Percentiles rank a stretch among this genome's conserved stretches.
Conservation (phyloP, 164 flowering plant species). For the Buxus sempervirens region DNA sequence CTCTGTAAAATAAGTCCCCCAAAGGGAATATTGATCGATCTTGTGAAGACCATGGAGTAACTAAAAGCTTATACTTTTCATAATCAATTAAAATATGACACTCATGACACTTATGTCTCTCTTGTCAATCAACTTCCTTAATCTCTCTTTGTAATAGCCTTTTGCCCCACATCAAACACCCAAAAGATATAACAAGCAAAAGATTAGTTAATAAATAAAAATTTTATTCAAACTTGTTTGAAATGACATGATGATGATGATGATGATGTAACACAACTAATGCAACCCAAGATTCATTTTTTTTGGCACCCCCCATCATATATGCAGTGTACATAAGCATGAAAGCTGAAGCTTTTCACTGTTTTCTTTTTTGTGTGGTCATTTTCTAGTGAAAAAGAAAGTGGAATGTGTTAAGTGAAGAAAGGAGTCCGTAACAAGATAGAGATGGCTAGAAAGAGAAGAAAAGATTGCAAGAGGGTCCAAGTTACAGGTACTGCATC, state of each 20-base stretch:
- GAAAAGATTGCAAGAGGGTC: too few species aligned
- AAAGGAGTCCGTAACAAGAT: not conserved
- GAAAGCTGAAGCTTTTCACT: conserved; percentile 8
- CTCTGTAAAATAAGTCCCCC: too few species aligned
- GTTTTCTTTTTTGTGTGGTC: conserved; percentile 2
- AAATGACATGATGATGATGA: too few species aligned
- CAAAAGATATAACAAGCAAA: not conserved
- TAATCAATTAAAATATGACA: conserved; percentile 2
- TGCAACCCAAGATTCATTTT: too few species aligned
- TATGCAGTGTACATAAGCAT: not conserved
- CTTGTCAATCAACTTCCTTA: conserved; percentile 20
- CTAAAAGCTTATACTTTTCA: not conserved
- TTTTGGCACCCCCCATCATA: too few species aligned
- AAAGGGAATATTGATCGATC: too few species aligned
- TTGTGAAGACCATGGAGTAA: not conserved
- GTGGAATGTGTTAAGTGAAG: conserved; percentile 6
- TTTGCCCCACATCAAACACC: conserved; percentile 11
- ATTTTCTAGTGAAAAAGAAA: conserved; percentile 16
- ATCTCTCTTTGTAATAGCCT: conserved; percentile 13
- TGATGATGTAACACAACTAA: too few species aligned
- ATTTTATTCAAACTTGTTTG: not conserved
- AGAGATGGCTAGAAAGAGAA: conserved; percentile 11
- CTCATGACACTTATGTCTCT: not conserved
- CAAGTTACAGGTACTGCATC: too few species aligned
- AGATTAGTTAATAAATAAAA: not conserved